Evolutionary conservation across 306 rosid species (phyloP), one percentile per base, ranked within the genome.

Genomic region (Corylus heterophylla): DNA sequence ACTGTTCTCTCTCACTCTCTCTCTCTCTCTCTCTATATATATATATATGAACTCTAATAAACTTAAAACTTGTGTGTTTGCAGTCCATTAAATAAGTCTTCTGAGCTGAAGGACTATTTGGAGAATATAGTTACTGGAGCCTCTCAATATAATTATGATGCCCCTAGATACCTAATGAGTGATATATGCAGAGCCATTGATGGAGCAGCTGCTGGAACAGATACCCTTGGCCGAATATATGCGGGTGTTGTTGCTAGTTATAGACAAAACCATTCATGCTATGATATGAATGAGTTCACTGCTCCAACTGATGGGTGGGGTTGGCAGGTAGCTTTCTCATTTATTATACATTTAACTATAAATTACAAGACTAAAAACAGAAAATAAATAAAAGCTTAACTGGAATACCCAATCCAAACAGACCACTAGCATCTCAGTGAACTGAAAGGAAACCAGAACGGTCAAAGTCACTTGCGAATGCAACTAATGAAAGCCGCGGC

Each of bases 311-410:
- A 39, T 1, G 86, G 84, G 47, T 86, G 89, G 87, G 29, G 14
- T 0, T 86, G 89, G 87, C 87, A 86, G 89, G 87, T 83, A 74
- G 22, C 67, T 56, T 37, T 73, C 47, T 51, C 22, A 13, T 3
- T 42, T 42, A 2, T 29, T 29, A 42, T 42, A 42, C 7, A 42
- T 42, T 42, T 42, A 42, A 4, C 44, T 22, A 22, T 22, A 22
- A 22, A 22, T 22, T 22, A 0, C 25, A 22, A 22, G 25, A 22
- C 25, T 22, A 22, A 22, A 22, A 22, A 22, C 25, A 22, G 25
- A 22, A 22, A 22, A 22, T 22, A 22, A 22, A 22, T 22, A 22
- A 22, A 22, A 22, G 25, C 0, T 22, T 22, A 22, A 22, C 25
- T 22, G 25, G 25, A 22, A 22, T 22, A 22, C 25, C 25, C 25